A percentile compares a stretch with the other conserved stretches of the same genome.
Evolutionary conservation across 306 rosid species (phyloP).

Genomic region (Casuarina equisetifolia): DNA sequence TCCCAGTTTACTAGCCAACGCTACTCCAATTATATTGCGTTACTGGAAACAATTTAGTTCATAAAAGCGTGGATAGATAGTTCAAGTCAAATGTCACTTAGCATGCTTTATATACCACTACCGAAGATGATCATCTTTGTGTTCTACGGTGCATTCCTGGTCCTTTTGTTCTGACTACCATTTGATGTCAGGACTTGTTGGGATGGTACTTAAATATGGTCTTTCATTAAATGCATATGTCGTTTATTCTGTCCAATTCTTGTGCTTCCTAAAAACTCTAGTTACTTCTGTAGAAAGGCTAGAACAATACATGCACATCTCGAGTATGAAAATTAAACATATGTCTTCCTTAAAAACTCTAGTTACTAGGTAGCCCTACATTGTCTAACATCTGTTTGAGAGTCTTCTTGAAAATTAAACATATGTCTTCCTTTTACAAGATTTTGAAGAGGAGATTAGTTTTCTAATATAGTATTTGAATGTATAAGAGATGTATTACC

Average conservation of each 20-base stretch:
- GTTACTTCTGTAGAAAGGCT: slow-evolving; percentile 35
- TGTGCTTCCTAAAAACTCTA: slow-evolving; percentile 25
- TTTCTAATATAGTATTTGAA: too few species aligned
- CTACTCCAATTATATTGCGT: background rate
- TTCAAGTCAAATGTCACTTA: background rate
- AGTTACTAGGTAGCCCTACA: too few species aligned
- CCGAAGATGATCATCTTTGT: background rate
- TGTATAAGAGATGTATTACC: too few species aligned
- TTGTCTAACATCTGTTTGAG: too few species aligned
- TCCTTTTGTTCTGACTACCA: background rate
- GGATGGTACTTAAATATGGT: slow-evolving; percentile 35
- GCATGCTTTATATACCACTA: too few species aligned
- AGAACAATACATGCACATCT: slow-evolving; percentile 40
- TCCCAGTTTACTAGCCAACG: background rate
- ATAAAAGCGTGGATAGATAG: background rate
- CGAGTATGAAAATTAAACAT: slow-evolving; percentile 22
- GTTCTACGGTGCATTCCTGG: too few species aligned
- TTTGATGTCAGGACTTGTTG: slow-evolving; percentile 30
- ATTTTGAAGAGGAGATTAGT: too few species aligned
- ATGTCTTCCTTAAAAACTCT: too few species aligned
- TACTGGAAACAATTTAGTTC: too few species aligned
- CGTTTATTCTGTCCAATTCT: slow-evolving; percentile 19
- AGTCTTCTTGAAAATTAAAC: too few species aligned
- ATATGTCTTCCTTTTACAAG: too few species aligned
- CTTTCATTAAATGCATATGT: slow-evolving; percentile 26